Evolutionary conservation across 1,139 yeast species (phyloP), one percentile per base, ranked within the genome.

Genomic region (Kodamaea alishanica): DNA sequence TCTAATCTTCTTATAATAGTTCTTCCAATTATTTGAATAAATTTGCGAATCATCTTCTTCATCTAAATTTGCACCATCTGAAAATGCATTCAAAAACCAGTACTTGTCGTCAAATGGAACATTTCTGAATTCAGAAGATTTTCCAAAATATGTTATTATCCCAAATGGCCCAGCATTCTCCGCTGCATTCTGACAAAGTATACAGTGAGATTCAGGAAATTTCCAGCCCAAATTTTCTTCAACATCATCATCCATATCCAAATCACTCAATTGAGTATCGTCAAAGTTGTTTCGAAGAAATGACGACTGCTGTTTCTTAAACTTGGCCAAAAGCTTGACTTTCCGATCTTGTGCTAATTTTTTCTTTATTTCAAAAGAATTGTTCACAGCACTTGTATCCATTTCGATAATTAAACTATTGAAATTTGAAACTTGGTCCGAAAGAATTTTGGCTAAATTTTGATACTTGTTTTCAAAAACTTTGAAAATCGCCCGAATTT

Each of bases 171-270:
- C 89, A 22, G 78, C 77, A 35, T 76, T 75, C 22, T 75, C 78
- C 2, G 81, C 74, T 0, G 89, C 83, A 78, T 87, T 88, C 51
- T 90, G 95, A 58, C 98, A 92, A 25, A 92, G 70, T 30, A 90
- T 83, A 56, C 98, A 92, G 44, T 81, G 84, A 29, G 83, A 82
- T 30, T 81, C 84, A 0, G 96, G 95, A 51, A 77, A 88, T 29
- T 65, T 65, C 95, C 95, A 86, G 6, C 70, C 74, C 1, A 55
- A 60, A 8, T 54, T 58, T 2, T 52, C 61, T 2, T 52, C 61
- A 23, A 46, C 37, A 22, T 62, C 59, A 12, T 42, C 44, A 10
- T 11, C 24, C 63, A 68, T 67, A 31, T 69, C 75, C 6, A 57
- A 55, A 29, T 67, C 75, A 34, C 61, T 58, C 32, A 51, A 33